A percentile compares a stretch with the other conserved stretches of the same genome.
These are phyloP conservation scores for Ziziphus jujuba DNA, from an alignment of 306 rosid species.

Conservation along the genomic window DNA sequence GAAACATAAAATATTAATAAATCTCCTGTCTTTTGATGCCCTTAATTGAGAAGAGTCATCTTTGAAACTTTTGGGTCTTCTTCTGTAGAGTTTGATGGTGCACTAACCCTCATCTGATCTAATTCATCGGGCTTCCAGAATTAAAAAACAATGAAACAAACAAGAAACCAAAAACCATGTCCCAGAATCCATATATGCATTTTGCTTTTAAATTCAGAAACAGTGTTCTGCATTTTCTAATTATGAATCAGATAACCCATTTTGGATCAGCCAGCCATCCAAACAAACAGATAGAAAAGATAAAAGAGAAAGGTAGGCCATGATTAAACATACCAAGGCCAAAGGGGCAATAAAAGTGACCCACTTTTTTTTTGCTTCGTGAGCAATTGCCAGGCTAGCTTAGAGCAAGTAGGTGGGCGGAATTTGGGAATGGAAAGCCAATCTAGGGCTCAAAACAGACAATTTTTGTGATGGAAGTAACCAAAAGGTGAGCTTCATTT, in stretches of 20 bases:
- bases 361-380: conserved; percentile 30
- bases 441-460: conserved; percentile 32
- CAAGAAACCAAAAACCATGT: not conserved
- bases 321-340: conserved; percentile 30
- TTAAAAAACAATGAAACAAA: not conserved
- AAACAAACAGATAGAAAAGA: not conserved
- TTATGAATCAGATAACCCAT: conserved; percentile 1
- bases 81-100: not conserved
- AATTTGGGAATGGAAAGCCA: conserved; percentile 28
- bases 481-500: conserved; percentile 52
- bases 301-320: conserved; percentile 9
- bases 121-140: not conserved
- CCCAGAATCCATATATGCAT: not conserved
- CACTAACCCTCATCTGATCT: not conserved
- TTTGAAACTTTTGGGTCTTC: not conserved
- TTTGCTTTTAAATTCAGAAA: not conserved
- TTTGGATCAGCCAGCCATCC: not conserved
- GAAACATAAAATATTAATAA: conserved; percentile 32
- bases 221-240: conserved; percentile 4
- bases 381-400: conserved; percentile 72
- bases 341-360: conserved; percentile 27
- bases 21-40: conserved; percentile 29
- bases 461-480: conserved; percentile 36
- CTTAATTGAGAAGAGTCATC: conserved; percentile 2
- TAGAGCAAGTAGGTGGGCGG: conserved; percentile 44